Conservation (phyloP, 2,329 filamentous ascomycete species). For the Arthrobotrys iridis region DNA sequence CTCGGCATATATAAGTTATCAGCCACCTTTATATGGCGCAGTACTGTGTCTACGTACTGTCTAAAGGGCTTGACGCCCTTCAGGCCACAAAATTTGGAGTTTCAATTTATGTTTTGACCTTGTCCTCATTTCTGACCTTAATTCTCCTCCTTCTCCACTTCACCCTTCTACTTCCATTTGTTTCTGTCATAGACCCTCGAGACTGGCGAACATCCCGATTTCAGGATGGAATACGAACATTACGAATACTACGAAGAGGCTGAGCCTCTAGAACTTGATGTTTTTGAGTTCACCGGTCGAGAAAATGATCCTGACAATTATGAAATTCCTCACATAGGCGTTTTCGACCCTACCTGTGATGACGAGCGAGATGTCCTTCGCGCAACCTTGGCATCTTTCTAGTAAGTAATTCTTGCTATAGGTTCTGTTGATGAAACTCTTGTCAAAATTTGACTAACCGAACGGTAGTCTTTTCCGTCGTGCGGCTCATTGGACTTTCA, state of each 20-base stretch:
- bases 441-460: not conserved
- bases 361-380: constrained; percentile 33
- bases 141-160: not conserved
- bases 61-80: not conserved
- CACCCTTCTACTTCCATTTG: not conserved
- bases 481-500: constrained; percentile 86
- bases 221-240: not conserved
- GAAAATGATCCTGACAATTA: constrained; percentile 14
- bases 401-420: constrained; percentile 16
- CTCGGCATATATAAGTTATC: too few relatives aligned
- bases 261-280: not conserved
- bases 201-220: too few relatives aligned
- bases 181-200: too few relatives aligned
- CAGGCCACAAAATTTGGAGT: not conserved
- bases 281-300: not conserved
- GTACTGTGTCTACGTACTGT: too few relatives aligned
- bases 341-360: constrained; percentile 18
- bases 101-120: not conserved
- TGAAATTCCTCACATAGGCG: constrained; percentile 13
- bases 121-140: not conserved
- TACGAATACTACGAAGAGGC: not conserved
- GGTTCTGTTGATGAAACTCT: not conserved
- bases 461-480: constrained; percentile 52
- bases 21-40: too few relatives aligned
- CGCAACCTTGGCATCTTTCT: constrained; percentile 31